These are phyloP conservation scores for Lanmaoa pseudosensibilis DNA, from an alignment of 768 basidiomycete genomes.

Conservation along the genomic window DNA sequence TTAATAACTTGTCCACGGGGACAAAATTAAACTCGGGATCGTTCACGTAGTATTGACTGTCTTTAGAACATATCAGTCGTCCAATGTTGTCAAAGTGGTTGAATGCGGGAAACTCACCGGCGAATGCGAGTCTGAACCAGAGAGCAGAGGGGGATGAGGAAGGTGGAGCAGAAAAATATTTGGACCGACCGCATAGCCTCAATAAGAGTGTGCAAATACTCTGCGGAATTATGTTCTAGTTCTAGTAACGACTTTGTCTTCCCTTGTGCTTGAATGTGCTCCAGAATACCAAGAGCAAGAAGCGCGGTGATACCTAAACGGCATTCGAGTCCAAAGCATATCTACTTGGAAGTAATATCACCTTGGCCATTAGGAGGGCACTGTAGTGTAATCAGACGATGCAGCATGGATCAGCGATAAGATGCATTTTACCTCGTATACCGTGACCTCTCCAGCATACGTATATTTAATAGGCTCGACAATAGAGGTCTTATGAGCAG, in stretches of 20 bases:
- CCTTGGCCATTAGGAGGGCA: constrained; percentile 98
- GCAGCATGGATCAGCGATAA: neutral
- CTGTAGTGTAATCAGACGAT: constrained; percentile 36
- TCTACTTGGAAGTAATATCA: constrained; percentile 5
- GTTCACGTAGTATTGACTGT: constrained; percentile 87
- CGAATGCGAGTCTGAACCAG: constrained; percentile 59
- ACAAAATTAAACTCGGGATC: constrained; percentile 80
- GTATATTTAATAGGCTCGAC: constrained; percentile 93
- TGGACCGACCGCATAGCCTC: constrained; percentile 72
- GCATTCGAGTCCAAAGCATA: neutral
- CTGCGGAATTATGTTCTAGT: constrained; percentile 86
- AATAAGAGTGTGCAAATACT: constrained; percentile 85
- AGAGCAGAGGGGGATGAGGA: neutral
- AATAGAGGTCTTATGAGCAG: constrained; percentile 72
- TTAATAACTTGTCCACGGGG: constrained; percentile 80
- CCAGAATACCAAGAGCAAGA: constrained; percentile 89
- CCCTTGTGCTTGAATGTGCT: constrained; percentile 76
- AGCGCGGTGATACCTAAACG: constrained; percentile 80
- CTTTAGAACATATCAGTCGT: constrained; percentile 36
- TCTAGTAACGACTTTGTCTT: constrained; percentile 67
- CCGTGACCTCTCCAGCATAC: constrained; percentile 79
- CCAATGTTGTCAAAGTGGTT: neutral
- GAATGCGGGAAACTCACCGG: constrained; percentile 48
- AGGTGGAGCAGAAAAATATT: neutral
- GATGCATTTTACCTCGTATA: constrained; percentile 73